These are phyloP conservation scores for Trichosporon sp. DNA, from an alignment of 1,284 basidiomycete genomes.

Conservation along the genomic window DNA sequence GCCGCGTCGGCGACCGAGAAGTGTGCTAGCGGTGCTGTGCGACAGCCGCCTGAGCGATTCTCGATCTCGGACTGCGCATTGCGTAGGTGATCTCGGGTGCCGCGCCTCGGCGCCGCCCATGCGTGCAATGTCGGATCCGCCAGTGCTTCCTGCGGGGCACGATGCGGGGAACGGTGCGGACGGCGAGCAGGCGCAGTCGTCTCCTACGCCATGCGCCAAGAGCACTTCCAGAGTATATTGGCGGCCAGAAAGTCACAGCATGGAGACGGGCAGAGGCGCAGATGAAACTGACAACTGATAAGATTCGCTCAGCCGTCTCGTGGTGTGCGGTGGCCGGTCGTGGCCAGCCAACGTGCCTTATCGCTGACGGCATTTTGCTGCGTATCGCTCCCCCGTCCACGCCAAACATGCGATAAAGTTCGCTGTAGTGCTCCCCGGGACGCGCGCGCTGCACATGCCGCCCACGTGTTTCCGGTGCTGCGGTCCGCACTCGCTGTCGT, in stretches of 20 bases:
- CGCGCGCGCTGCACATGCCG: neutral
- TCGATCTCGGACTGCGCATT: too few species aligned
- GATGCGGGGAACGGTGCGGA: too few species aligned
- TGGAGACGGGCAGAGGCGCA: neutral
- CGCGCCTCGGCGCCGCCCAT: too few species aligned
- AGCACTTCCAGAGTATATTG: neutral
- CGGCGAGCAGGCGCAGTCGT: too few species aligned
- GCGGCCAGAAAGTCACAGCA: neutral
- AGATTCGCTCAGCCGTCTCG: neutral
- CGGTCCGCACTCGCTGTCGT: too few species aligned
- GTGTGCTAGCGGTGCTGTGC: too few species aligned
- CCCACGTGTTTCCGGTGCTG: neutral
- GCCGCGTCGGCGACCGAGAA: too few species aligned
- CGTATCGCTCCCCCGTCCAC: neutral
- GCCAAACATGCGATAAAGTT: neutral
- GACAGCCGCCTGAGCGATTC: too few species aligned
- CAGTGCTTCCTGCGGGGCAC: too few species aligned
- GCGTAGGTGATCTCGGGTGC: too few species aligned
- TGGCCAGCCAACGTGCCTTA: neutral
- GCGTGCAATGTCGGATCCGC: too few species aligned
- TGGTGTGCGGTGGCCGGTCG: neutral
- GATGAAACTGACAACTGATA: neutral
- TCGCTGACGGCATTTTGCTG: neutral
- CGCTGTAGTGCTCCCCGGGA: neutral
- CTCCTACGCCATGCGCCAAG: too few species aligned